Evolutionary conservation across 2,329 filamentous ascomycete species (phyloP).

Genomic region (Raffaelea arxii): DNA sequence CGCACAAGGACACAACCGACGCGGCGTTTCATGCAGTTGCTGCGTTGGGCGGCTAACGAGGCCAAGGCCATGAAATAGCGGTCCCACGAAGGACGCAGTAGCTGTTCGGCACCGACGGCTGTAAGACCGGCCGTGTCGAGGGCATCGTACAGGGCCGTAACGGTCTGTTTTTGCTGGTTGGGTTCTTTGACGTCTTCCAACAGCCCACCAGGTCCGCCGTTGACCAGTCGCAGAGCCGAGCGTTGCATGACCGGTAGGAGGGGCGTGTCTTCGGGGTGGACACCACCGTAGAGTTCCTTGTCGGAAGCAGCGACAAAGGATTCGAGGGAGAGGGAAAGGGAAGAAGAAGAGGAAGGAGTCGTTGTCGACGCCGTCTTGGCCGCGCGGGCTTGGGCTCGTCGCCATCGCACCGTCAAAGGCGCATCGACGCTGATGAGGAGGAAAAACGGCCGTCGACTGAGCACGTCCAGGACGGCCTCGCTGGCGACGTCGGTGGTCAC

Average conservation of each 20-base stretch:
- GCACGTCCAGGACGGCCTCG: constrained; percentile 61
- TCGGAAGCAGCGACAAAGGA: constrained; percentile 55
- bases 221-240: constrained; percentile 77
- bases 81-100: constrained; percentile 87
- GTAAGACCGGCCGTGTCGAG: constrained; percentile 68
- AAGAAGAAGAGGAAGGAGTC: no score
- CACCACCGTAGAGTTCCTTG: constrained; percentile 60
- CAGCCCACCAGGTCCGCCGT: constrained; percentile 33
- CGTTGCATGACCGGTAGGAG: constrained; percentile 70
- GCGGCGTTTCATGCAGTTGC: constrained; percentile 96
- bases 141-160: constrained; percentile 62
- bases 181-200: background rate
- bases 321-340: no score
- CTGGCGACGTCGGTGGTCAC: constrained; percentile 77
- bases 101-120: constrained; percentile 47
- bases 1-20: constrained; percentile 90
- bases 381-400: constrained; percentile 49
- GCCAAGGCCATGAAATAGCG: constrained; percentile 98
- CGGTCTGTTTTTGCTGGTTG: constrained; percentile 31
- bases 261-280: constrained; percentile 31
- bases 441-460: constrained; percentile 80
- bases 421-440: constrained; percentile 87
- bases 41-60: constrained; percentile 77
- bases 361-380: background rate
- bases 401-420: constrained; percentile 75